phyloP scores from a whole-genome alignment of 805 yeast species.

The Candida vaughaniae region DNA sequence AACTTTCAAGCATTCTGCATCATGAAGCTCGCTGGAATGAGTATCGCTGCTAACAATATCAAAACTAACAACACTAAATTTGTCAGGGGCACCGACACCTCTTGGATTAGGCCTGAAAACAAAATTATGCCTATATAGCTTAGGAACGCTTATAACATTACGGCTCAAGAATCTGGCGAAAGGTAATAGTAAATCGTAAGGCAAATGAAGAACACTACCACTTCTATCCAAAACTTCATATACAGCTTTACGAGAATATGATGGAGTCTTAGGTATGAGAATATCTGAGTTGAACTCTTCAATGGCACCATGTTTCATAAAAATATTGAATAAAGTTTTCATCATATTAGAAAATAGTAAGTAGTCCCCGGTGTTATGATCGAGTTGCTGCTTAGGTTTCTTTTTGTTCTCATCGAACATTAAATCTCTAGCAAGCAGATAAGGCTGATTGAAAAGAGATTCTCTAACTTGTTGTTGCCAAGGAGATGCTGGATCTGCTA shows the following conservation, averaged over 20 bases:
- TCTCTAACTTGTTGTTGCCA: conserved; percentile 93
- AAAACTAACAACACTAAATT: conserved; percentile 80
- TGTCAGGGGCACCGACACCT: conserved; percentile 67
- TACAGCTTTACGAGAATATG: conserved; percentile 59
- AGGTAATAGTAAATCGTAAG: conserved; percentile 88
- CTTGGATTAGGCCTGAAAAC: conserved; percentile 69
- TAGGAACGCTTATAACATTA: conserved; percentile 48
- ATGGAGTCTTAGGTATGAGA: conserved; percentile 79
- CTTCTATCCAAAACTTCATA: conserved; percentile 81
- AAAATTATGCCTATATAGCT: conserved; percentile 72
- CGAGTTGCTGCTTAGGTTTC: conserved; percentile 24
- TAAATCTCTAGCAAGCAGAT: conserved; percentile 79
- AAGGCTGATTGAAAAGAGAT: conserved; percentile 81
- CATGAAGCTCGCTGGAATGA: conserved; percentile 52
- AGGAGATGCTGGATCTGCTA: conserved; percentile 88
- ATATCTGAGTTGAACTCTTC: conserved; percentile 64
- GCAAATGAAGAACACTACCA: conserved; percentile 85
- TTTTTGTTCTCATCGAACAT: conserved; percentile 61
- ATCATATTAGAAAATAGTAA: conserved; percentile 61
- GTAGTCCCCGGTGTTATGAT: conserved; percentile 40
- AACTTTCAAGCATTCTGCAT: conserved; percentile 86
- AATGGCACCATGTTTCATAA: conserved; percentile 82
- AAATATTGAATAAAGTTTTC: conserved; percentile 59
- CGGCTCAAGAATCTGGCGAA: conserved; percentile 82
- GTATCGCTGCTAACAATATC: conserved; percentile 65